These are phyloP conservation scores for Penicillium waksmanii DNA, from an alignment of 495 filamentous ascomycete species.

Conservation along the genomic window DNA sequence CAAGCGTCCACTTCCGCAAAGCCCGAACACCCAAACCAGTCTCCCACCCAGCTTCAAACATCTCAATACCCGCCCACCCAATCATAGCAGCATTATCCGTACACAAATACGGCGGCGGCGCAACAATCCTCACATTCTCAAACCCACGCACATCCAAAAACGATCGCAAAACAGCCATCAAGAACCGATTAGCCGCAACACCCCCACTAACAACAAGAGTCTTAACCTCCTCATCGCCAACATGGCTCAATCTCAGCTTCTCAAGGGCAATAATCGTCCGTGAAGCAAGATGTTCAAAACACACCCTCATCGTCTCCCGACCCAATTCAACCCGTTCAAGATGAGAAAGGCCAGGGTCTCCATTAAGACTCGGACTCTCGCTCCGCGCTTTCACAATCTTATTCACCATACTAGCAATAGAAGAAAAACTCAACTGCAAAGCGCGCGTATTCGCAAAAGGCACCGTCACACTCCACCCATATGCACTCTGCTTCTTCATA, in stretches of 20 bases:
- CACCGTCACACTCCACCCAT: slow-evolving; percentile 61
- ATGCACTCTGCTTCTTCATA: slow-evolving; percentile 43
- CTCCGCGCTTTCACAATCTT: slow-evolving; percentile 43
- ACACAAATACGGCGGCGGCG: slow-evolving; percentile 76
- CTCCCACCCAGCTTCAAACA: slow-evolving; percentile 79
- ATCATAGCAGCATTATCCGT: slow-evolving; percentile 99
- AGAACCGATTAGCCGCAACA: slow-evolving; percentile 80
- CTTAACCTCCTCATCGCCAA: slow-evolving; percentile 39
- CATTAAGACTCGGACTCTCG: not conserved
- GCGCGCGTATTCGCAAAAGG: slow-evolving; percentile 56
- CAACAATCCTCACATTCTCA: slow-evolving; percentile 61
- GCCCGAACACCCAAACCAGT: slow-evolving; percentile 62
- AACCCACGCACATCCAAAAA: slow-evolving; percentile 68
- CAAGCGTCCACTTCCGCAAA: slow-evolving; percentile 78
- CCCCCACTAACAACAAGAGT: slow-evolving; percentile 86
- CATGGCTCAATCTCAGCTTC: slow-evolving; percentile 28
- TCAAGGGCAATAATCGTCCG: slow-evolving; percentile 71
- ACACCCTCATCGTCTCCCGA: slow-evolving; percentile 69
- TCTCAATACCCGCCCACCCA: slow-evolving; percentile 90
- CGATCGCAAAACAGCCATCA: slow-evolving; percentile 66
- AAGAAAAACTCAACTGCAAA: slow-evolving; percentile 67
- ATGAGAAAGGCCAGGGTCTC: slow-evolving; percentile 21
- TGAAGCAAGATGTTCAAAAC: slow-evolving; percentile 86
- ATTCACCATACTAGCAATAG: slow-evolving; percentile 58
- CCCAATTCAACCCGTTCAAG: slow-evolving; percentile 67